Base-by-base conservation (phyloP, 257 asterid species). In the Capsicum pubescens region DNA sequence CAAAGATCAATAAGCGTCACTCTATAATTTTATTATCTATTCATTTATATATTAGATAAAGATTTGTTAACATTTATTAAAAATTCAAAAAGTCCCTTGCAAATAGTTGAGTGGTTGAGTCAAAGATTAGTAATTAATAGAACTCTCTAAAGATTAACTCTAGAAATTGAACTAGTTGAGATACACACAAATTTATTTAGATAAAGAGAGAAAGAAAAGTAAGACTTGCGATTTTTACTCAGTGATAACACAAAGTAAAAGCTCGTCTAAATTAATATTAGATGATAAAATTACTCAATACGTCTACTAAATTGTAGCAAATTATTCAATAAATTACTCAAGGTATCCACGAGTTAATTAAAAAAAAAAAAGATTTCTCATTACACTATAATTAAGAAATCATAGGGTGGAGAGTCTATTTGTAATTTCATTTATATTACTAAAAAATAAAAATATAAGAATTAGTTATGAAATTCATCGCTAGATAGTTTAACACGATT, bases 401-500 rank as follows among this genome's bases (percentile, higher is more conserved):
- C 77, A 16, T 15, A 69, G 54, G 39, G 4, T 16, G 5, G 26
- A 15, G 3, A 69, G 15, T 67, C 50, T 67, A 67, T 67, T 36
- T 35, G 74, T 67, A 67, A 67, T 67, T 14, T 67, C 13, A 67
- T 67, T 36, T 36, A 67, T 12, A 67, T 67, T 10, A 67, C 72
- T 32, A 32, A 32, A 13, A 5, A 16, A 57, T 26, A 64, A 32
- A 12, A 66, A 6, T 1, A 26, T 0, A 52, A 2, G 2, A 32
- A 26, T 26, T 64, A 26, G 36, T 26, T 26, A 35, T 0, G 1
- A 67, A 67, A 67, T 1, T 35, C 16, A 1, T 67, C 11, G 11
- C 19, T 35, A 32, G 13, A 13, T 66, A 35, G 16, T n/a, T 0
- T 0, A 2, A 21, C 0, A 2, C n/a, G 0, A 32, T 32, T 64